These are phyloP conservation scores for Lagerstroemia speciosa DNA, from an alignment of 345 rosid species.

Conservation along the genomic window DNA sequence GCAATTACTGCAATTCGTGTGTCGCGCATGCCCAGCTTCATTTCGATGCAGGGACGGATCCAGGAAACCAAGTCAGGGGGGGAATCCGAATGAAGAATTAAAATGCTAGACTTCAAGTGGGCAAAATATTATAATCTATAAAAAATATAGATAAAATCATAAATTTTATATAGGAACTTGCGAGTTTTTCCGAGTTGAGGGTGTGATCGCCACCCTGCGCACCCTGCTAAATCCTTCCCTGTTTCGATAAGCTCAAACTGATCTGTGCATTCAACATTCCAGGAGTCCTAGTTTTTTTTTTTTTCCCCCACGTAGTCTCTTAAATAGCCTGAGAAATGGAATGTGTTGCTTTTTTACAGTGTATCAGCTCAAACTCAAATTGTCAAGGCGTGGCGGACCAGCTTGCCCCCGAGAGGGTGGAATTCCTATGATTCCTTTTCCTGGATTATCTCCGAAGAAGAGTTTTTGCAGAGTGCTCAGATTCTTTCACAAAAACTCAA, in stretches of 20 bases:
- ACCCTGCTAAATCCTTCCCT: too few species aligned
- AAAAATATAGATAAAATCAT: too few species aligned
- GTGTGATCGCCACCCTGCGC: too few species aligned
- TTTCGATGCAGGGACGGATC: too few species aligned
- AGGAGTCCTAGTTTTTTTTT: not conserved
- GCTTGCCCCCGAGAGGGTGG: conserved; percentile 93
- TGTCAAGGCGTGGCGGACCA: conserved; percentile 24
- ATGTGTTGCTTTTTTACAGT: conserved; percentile 5
- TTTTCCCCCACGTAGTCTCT: too few species aligned
- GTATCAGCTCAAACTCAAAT: not conserved
- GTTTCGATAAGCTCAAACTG: not conserved
- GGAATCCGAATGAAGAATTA: too few species aligned
- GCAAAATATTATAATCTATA: too few species aligned
- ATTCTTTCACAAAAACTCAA: conserved; percentile 50
- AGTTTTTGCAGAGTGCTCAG: conserved; percentile 66
- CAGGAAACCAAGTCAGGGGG: too few species aligned
- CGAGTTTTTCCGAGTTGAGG: too few species aligned
- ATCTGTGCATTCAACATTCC: not conserved
- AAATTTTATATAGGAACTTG: too few species aligned
- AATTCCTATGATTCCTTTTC: conserved; percentile 88
- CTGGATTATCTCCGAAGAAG: conserved; percentile 82
- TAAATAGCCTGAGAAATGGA: not conserved
- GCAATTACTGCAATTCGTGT: not conserved
- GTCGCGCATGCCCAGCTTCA: not conserved
- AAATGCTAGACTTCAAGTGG: too few species aligned